Base-by-base conservation (phyloP, 371 early-diverging fungal species). In the Batkoa obscura region DNA sequence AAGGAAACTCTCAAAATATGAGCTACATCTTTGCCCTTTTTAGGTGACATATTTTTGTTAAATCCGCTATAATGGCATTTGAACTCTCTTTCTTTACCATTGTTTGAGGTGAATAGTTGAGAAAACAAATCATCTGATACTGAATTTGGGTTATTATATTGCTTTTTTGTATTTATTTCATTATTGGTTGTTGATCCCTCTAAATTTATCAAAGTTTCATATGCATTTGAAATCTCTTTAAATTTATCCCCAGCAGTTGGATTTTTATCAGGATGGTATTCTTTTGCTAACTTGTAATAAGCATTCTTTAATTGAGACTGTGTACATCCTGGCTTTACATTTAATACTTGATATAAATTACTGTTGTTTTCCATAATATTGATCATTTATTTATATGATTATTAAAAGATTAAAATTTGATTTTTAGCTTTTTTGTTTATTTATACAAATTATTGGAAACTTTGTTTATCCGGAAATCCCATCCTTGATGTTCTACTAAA, bases 181-280 rank as follows among this genome's bases (percentile, higher is more conserved):
- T 56, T 65, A 39, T 68, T 68, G 2, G 59, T 78, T 39, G 75
- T 81, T 23, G 66, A 66, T 62, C 83, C 80, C 56, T 93, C 78
- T 0, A 83, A 73, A 67, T 94, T 91, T 9, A 88, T 85, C 12
- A 99, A 72, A 32, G 93, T 77, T 59, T 91, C 93, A 70, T 95
- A 99, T 2, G 99, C 99, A 62, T 88, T 85, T 31, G 78, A 81
- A 55, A 97, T 73, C 65, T 89, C 84, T 62, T 93, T 92, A 69
- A 95, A 97, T 72, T 87, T 75, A 60, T 77, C 72, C 50, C 80
- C 83, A 39, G 85, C 81, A 42, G 64, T 70, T 15, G 88, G 79
- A 60, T 86, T 84, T 66, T 90, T 90, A 70, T 93, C 96, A 50
- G 89, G 98, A 63, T 99, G 99, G 71, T 86, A 90, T 59, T 84